A percentile compares a stretch with the other conserved stretches of the same genome.
These are phyloP conservation scores for Elaeagnus macrophylla DNA, from an alignment of 306 rosid species.

Conservation along the genomic window DNA sequence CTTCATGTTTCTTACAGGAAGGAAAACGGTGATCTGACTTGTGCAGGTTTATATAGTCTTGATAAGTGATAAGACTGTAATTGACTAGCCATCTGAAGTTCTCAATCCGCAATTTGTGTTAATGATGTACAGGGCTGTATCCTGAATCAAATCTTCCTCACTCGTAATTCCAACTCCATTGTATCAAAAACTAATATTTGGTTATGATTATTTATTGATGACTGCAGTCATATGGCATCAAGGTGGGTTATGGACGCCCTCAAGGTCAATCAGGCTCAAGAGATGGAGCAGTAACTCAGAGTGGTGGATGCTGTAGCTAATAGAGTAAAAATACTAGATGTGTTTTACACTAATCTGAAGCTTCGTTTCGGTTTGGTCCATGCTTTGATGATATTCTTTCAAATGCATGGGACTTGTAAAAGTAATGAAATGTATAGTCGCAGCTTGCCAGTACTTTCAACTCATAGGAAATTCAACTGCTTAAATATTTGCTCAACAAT, in stretches of 20 bases:
- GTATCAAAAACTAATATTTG: not conserved
- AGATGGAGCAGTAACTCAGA: slow-evolving; percentile 63
- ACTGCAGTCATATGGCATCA: slow-evolving; percentile 85
- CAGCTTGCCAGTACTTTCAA: too few relatives aligned
- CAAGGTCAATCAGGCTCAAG: slow-evolving; percentile 63
- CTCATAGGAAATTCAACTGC: too few relatives aligned
- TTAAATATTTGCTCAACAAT: too few relatives aligned
- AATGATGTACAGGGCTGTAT: not conserved
- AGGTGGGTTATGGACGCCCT: slow-evolving; percentile 70
- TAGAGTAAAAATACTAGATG: slow-evolving; percentile 9
- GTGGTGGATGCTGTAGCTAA: slow-evolving; percentile 75
- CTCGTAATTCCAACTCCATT: not conserved
- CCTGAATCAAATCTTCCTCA: not conserved
- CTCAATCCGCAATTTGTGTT: too few relatives aligned
- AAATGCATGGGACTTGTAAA: slow-evolving; percentile 24
- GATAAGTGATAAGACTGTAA: too few relatives aligned
- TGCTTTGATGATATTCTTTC: slow-evolving; percentile 21
- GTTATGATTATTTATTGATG: not conserved
- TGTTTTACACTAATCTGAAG: slow-evolving; percentile 19
- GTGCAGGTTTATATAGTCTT: not conserved
- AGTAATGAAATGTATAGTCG: slow-evolving; percentile 35
- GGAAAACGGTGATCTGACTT: not conserved
- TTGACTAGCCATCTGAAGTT: not conserved
- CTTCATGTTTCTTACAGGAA: slow-evolving; percentile 1
- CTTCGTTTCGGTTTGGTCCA: slow-evolving; percentile 16